Evolutionary conservation across 2,329 filamentous ascomycete species (phyloP).

Genomic region (Magnaporthiopsis rhizophila): DNA sequence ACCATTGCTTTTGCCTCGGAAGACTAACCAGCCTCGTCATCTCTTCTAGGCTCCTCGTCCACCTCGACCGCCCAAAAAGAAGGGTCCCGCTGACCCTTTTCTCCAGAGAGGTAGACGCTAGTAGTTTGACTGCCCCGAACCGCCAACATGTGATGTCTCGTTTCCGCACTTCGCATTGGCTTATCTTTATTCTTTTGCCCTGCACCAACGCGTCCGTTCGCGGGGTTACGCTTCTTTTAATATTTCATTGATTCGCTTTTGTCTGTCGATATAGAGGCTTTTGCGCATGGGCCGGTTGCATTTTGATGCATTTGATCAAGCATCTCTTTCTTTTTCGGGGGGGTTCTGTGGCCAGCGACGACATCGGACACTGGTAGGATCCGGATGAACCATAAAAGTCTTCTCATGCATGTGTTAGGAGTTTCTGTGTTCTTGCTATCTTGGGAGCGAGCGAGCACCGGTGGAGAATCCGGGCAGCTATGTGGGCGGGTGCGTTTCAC

Average conservation of each 20-base stretch:
- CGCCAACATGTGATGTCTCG: background rate
- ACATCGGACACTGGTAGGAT: background rate
- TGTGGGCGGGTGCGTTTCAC: background rate
- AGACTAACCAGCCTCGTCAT: background rate
- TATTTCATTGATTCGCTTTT: background rate
- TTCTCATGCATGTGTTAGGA: background rate
- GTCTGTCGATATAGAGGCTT: background rate
- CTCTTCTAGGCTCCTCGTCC: constrained; percentile 6
- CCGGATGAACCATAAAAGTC: background rate
- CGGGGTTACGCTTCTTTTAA: background rate
- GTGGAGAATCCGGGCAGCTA: background rate
- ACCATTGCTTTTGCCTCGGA: too few relatives aligned
- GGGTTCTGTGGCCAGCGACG: background rate
- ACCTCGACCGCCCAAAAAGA: constrained; percentile 24
- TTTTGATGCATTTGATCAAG: background rate
- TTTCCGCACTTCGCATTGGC: background rate
- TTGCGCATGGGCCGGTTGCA: background rate
- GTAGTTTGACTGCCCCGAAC: background rate
- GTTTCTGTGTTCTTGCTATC: background rate
- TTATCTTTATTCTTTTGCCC: background rate
- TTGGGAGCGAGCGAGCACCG: background rate
- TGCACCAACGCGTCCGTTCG: background rate
- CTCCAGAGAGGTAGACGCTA: constrained; percentile 26
- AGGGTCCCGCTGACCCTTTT: constrained; percentile 35
- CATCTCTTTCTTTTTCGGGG: background rate